These are phyloP conservation scores for Meyerozyma elateridarum DNA, from an alignment of 1,139 yeast genomes.

Conservation along the genomic window DNA sequence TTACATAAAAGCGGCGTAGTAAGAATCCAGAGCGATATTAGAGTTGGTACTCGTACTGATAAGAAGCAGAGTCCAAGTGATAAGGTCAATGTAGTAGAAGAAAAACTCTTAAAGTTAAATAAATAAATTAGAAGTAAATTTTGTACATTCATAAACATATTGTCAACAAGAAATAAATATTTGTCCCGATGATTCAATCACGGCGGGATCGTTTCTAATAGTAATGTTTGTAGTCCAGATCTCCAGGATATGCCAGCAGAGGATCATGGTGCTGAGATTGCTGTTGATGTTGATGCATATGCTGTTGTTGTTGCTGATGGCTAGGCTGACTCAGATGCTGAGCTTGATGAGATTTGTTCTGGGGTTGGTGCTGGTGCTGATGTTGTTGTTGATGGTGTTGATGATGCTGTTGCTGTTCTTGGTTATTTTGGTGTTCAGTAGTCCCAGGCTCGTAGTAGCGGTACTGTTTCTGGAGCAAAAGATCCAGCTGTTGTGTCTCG, in stretches of 20 bases:
- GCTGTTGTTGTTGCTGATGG: neutral
- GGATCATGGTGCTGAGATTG: neutral
- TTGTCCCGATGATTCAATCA: too few species aligned
- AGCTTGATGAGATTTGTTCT: neutral
- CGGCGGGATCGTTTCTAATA: too few species aligned
- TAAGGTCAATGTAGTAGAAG: constrained; percentile 56
- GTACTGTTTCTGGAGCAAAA: too few species aligned
- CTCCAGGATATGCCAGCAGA: neutral
- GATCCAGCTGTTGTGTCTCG: constrained; percentile 16
- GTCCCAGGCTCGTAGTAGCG: too few species aligned
- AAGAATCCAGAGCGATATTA: constrained; percentile 77
- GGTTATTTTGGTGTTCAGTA: neutral
- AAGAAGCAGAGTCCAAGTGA: constrained; percentile 63
- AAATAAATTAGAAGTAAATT: too few species aligned
- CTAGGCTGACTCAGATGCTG: neutral
- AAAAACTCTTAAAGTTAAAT: constrained; percentile 34
- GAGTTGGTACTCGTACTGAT: constrained; percentile 79
- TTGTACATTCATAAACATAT: too few species aligned
- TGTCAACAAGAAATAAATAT: too few species aligned
- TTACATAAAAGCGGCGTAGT: constrained; percentile 67
- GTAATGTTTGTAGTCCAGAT: constrained; percentile 3
- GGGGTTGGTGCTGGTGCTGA: neutral
- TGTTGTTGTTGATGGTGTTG: constrained; percentile 1
- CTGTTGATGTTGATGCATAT: neutral
- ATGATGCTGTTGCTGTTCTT: neutral